Evolutionary conservation across 306 rosid species (phyloP).

Genomic region (Morella rubra): DNA sequence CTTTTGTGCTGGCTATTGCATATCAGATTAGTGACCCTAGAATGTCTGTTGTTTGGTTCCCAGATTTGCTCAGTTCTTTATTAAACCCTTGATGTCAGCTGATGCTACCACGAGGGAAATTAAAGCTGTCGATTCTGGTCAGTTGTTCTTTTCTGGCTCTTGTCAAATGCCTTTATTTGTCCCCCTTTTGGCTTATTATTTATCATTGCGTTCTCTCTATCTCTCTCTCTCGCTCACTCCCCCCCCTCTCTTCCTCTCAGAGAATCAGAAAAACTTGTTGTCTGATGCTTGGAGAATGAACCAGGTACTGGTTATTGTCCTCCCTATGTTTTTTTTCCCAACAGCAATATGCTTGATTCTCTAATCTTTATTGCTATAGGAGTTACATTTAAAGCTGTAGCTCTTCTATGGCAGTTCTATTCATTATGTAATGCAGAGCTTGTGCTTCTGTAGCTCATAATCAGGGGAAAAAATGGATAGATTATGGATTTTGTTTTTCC

Average conservation of each 20-base stretch:
- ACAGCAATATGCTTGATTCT: conserved; percentile 1
- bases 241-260: conserved; percentile 39
- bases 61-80: conserved; percentile 94
- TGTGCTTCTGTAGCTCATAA: too few species aligned
- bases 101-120: conserved; percentile 97
- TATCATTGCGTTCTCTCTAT: background rate
- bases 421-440: background rate
- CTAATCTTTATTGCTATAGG: conserved; percentile 6
- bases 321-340: conserved; percentile 5
- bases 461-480: background rate
- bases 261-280: conserved; percentile 85
- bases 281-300: conserved; percentile 89
- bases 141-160: conserved; percentile 21
- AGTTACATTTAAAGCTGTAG: background rate
- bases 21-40: conserved; percentile 16
- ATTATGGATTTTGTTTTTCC: background rate
- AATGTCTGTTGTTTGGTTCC: conserved; percentile 24
- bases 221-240: conserved; percentile 5
- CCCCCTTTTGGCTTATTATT: background rate
- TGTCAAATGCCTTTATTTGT: conserved; percentile 15
- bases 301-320: conserved; percentile 58
- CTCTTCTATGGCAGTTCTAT: background rate
- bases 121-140: conserved; percentile 98
- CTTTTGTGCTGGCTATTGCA: conserved; percentile 7
- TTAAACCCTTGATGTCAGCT: conserved; percentile 88